These are phyloP conservation scores for Cercospora zeae-maydis DNA, from an alignment of 2,329 filamentous ascomycete genomes.

Conservation along the genomic window DNA sequence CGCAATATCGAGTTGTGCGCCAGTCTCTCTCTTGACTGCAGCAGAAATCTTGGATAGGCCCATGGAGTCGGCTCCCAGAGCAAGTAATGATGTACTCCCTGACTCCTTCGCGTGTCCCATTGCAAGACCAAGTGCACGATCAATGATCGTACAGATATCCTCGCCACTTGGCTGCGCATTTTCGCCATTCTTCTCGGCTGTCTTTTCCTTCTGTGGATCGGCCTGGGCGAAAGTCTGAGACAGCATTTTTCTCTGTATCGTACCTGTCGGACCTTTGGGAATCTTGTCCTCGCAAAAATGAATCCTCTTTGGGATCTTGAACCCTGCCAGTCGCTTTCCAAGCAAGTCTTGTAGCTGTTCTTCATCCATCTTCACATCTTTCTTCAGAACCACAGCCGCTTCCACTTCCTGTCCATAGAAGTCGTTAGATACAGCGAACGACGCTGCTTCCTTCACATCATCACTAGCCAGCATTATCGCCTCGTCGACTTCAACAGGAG, in stretches of 20 bases:
- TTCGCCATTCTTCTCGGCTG: not conserved
- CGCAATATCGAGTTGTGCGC: not conserved
- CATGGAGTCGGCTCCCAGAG: not conserved
- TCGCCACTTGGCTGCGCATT: not conserved
- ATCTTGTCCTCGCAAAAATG: not conserved
- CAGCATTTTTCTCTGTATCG: not conserved
- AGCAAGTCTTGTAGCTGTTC: not conserved
- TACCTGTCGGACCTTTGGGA: not conserved
- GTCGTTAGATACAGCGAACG: not conserved
- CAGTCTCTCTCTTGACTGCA: not conserved
- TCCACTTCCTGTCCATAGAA: not conserved
- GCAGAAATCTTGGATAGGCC: not conserved
- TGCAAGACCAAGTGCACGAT: not conserved
- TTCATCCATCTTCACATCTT: not conserved
- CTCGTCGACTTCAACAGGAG: constrained; percentile 73
- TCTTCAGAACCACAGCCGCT: not conserved
- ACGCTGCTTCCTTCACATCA: not conserved
- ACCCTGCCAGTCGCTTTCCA: not conserved
- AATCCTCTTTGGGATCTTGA: not conserved
- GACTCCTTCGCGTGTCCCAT: not conserved
- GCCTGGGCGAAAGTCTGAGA: not conserved
- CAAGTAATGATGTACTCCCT: not conserved
- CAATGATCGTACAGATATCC: not conserved
- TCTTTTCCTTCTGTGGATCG: not conserved
- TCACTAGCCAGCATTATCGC: not conserved